Percentiles rank a stretch among this genome's conserved stretches.
Conservation (phyloP, 495 filamentous ascomycete genomes). For the Ramalina intermedia region DNA sequence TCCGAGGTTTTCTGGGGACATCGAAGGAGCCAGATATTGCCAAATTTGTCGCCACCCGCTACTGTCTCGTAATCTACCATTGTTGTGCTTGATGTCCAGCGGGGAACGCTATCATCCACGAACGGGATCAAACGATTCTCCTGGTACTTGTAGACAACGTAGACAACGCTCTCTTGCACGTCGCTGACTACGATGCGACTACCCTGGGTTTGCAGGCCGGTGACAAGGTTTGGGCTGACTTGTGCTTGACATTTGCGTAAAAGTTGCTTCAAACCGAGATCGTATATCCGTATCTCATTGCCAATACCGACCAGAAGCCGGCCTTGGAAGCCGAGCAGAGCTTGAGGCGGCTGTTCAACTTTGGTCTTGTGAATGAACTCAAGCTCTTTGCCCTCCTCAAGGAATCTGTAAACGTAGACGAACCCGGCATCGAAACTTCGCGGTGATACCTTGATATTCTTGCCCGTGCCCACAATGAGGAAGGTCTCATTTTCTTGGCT, state of each 20-base stretch:
- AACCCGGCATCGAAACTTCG: constrained; percentile 62
- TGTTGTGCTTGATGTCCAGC: constrained; percentile 73
- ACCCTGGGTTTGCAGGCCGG: constrained; percentile 79
- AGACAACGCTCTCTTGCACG: constrained; percentile 78
- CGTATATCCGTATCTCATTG: constrained; percentile 68
- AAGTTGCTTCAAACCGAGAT: constrained; percentile 78
- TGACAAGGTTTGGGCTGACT: constrained; percentile 68
- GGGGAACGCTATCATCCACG: constrained; percentile 70
- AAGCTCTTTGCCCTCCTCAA: constrained; percentile 67
- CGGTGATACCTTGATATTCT: constrained; percentile 68
- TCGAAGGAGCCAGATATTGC: constrained; percentile 85
- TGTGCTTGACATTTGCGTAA: constrained; percentile 80
- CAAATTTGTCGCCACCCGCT: constrained; percentile 94
- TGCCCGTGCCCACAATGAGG: constrained; percentile 82
- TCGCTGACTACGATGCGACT: constrained; percentile 85
- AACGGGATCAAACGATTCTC: constrained; percentile 87
- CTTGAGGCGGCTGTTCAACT: constrained; percentile 75
- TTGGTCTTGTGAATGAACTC: constrained; percentile 96
- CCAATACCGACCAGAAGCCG: constrained; percentile 75
- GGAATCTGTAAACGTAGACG: constrained; percentile 87
- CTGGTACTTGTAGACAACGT: constrained; percentile 83
- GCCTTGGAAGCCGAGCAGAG: constrained; percentile 83
- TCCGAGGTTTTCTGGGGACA: constrained; percentile 77
- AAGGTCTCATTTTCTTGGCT: constrained; percentile 83
- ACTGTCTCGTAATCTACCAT: constrained; percentile 98